Base-by-base conservation (phyloP, 2,329 filamentous ascomycete genomes). In the Alternaria sp. region DNA sequence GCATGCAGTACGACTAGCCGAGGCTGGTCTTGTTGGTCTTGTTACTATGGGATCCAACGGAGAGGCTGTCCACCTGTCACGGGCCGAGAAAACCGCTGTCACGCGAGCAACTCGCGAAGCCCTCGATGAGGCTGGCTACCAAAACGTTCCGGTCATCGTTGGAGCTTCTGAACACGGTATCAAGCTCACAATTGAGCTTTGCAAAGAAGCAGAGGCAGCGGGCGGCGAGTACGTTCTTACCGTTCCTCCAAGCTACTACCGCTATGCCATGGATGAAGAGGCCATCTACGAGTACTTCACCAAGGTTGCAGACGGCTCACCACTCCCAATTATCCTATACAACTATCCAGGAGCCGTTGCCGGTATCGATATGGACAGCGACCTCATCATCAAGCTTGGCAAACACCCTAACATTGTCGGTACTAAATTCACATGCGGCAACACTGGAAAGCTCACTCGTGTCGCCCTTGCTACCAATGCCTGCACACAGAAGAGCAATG, bases 41-140 rank as follows among this genome's bases (percentile, higher is more conserved):
- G 91, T 95, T 44, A 90, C 90, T 68, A 93, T 95, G 90, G 93
- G 93, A 64, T 96, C 92, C 69, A 97, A 96, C 80, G 93, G 93
- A 62, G 93, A 97, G 82, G 92, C 93, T 25, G 90, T 93, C 57
- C 92, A 97, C 82, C 89, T 94, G 72, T 92, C 90, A 55, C 87
- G 88, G 45, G 87, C 90, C 64, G 93, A 97, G 81, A 93, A 93
- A 78, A 79, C 87, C 49, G 86, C 87, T 32, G 89, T 95, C 66
- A 94, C 91, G 18, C 84, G 84, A 73, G 91, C 92, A 54, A 94
- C 92, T 9, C 89, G 93, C 57, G 90, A 93, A 75, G 92, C 93
- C 18, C 86, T 97, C 49, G 90, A 95, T 75, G 90, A 89, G 49
- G 92, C 93, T 28, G 92, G 92, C 58, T 95, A 92, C 83, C 76